phyloP scores from a whole-genome alignment of 2,329 filamentous ascomycete genomes.

The Alternaria sp. region DNA sequence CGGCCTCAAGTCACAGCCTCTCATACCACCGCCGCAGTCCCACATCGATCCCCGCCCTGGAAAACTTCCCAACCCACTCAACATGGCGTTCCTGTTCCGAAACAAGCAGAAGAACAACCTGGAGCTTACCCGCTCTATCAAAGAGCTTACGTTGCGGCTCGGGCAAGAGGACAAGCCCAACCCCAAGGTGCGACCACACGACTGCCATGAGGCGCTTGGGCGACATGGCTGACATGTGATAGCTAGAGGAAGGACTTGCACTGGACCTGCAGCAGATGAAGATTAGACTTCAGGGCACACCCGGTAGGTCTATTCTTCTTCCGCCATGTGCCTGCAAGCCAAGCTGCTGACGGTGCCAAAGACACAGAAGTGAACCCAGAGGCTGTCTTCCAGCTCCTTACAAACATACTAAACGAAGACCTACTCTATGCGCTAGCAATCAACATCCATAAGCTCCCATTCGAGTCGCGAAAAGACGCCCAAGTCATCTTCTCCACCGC shows the following conservation, averaged over 20 bases:
- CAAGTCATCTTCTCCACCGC: slow-evolving; percentile 96
- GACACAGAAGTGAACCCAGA: slow-evolving; percentile 88
- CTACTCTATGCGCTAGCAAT: slow-evolving; percentile 84
- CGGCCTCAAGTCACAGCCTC: slow-evolving; percentile 39
- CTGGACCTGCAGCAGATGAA: slow-evolving; percentile 92
- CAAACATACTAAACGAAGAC: slow-evolving; percentile 86
- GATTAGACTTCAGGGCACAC: slow-evolving; percentile 88
- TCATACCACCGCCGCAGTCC: slow-evolving; percentile 28
- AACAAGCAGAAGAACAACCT: slow-evolving; percentile 67
- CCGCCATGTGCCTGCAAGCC: background rate
- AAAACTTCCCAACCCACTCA: slow-evolving; percentile 29
- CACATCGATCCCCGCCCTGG: slow-evolving; percentile 28
- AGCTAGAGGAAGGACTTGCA: slow-evolving; percentile 86
- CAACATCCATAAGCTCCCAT: slow-evolving; percentile 84
- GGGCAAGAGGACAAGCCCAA: slow-evolving; percentile 63
- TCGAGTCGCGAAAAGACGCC: slow-evolving; percentile 94
- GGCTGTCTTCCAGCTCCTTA: slow-evolving; percentile 85
- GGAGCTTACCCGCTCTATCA: slow-evolving; percentile 69
- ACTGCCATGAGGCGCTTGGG: slow-evolving; percentile 9
- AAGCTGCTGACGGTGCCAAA: slow-evolving; percentile 53
- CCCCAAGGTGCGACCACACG: slow-evolving; percentile 60
- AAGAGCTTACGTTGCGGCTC: slow-evolving; percentile 69
- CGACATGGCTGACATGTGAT: slow-evolving; percentile 31
- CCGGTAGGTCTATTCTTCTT: slow-evolving; percentile 64
- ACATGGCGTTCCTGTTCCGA: slow-evolving; percentile 76